phyloP scores from a whole-genome alignment of 2,329 filamentous ascomycete species.

The Colletotrichum cordylinicola region DNA sequence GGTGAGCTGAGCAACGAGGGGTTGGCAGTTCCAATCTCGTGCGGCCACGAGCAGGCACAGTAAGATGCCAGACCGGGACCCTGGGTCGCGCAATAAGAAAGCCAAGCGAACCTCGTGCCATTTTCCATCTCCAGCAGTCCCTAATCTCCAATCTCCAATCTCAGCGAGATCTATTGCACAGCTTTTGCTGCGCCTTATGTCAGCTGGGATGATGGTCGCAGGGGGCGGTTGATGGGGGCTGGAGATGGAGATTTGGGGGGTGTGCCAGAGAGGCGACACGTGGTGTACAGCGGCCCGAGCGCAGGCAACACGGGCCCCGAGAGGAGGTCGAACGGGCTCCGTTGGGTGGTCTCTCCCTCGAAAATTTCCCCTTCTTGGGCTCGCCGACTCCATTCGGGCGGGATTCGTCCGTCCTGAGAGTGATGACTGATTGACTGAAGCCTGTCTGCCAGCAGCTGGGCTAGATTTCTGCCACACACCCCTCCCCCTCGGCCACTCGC shows the following conservation, averaged over 20 bases:
- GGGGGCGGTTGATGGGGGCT: background rate
- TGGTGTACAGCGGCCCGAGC: constrained; percentile 2
- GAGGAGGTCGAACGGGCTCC: background rate
- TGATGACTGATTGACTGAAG: background rate
- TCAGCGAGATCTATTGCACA: constrained; percentile 1
- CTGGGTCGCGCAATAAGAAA: background rate
- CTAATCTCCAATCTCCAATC: constrained; percentile 15
- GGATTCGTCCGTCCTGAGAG: constrained; percentile 1
- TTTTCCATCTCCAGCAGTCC: background rate
- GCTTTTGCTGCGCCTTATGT: constrained; percentile 10
- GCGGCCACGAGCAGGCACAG: background rate
- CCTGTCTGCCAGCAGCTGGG: background rate
- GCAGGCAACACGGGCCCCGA: background rate
- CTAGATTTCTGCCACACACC: background rate
- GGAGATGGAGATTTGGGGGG: background rate
- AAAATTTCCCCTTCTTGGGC: background rate
- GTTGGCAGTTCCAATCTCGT: background rate
- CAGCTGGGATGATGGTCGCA: constrained; percentile 6
- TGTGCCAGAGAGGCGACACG: background rate
- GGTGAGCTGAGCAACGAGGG: background rate
- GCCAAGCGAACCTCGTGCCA: constrained; percentile 9
- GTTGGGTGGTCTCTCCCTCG: background rate
- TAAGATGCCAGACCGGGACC: background rate
- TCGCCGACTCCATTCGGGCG: constrained; percentile 2
- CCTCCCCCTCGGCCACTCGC: constrained; percentile 5